Evolutionary conservation across 1,139 yeast genomes (phyloP), one percentile per base, ranked within the genome.

Genomic region (Dujonia santamariae): DNA sequence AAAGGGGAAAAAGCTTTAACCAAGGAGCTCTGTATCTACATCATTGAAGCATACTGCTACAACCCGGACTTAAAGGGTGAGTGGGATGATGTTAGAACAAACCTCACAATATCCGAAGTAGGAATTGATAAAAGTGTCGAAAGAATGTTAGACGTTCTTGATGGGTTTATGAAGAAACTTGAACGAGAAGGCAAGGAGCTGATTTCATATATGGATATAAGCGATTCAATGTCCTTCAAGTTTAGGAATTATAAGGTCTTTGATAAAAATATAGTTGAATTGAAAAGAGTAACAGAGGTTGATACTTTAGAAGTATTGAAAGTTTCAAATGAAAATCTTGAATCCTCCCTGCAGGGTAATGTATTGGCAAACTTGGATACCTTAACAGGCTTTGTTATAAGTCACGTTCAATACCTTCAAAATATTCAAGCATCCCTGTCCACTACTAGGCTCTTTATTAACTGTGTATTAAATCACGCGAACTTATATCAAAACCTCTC

Each of bases 1-100:
- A 47, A 43, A 17, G 73, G 72, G 1, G 61, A 63, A 35, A 49
- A 41, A 20, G 64, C 61, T 1, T 44, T 69, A 28, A 57, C 59
- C 21, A 59, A 57, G 31, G 67, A 64, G 7, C 41, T 68, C 17
- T 55, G 65, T 34, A 38, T 62, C 3, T 52, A 51, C 27, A 56
- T 67, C 4, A 54, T 69, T 6, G 62, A 62, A 36, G 56, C 74
- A 1, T 66, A 68, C 38, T 65, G 73, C 40, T 54, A 54, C 39
- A 48, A 54, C 33, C 35, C 31, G 3, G 42, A 47, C 13, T 31
- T 40, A 6, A 37, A 38, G 12, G 32, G 23, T 9, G 33, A 37
- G 12, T 37, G 44, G 44, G 35, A 28, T 11, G 53, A 47, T 3
- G 28, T 28, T 2, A n/a, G 26, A 18, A 25, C 6, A 7, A 15